phyloP scores from a whole-genome alignment of 73 alveolate genomes.

The Tetrahymena malaccensis region DNA sequence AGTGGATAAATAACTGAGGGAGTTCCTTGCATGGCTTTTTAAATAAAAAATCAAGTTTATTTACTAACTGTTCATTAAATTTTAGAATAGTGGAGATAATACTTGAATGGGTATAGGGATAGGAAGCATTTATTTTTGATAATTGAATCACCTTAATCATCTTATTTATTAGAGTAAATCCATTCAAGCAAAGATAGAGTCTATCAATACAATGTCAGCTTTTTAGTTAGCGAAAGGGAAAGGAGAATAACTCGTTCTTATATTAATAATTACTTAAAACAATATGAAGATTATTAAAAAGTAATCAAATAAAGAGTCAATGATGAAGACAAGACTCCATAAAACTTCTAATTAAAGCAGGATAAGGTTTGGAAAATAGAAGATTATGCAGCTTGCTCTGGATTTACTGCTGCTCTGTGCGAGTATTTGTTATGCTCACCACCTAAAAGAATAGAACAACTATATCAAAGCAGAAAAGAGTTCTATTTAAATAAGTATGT shows the following conservation, averaged over 20 bases:
- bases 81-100: not conserved
- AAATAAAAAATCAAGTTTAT: not conserved
- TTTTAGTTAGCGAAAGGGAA: not conserved
- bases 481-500: not conserved
- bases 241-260: not conserved
- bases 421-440: not conserved
- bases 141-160: not conserved
- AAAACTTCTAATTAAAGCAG: not conserved
- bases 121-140: not conserved
- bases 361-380: not conserved
- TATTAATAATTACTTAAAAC: not conserved
- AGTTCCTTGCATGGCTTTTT: not conserved
- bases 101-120: not conserved
- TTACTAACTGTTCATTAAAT: not conserved
- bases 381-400: not conserved
- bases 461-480: not conserved
- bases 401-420: not conserved
- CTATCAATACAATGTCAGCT: not conserved
- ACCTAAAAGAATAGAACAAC: not conserved
- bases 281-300: not conserved
- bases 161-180: not conserved
- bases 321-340: not conserved
- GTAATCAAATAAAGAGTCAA: not conserved
- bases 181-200: not conserved
- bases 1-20: not conserved